A percentile compares a stretch with the other conserved stretches of the same genome.
Evolutionary conservation across 129 eudicot species (phyloP).

Genomic region (Erigeron canadensis): DNA sequence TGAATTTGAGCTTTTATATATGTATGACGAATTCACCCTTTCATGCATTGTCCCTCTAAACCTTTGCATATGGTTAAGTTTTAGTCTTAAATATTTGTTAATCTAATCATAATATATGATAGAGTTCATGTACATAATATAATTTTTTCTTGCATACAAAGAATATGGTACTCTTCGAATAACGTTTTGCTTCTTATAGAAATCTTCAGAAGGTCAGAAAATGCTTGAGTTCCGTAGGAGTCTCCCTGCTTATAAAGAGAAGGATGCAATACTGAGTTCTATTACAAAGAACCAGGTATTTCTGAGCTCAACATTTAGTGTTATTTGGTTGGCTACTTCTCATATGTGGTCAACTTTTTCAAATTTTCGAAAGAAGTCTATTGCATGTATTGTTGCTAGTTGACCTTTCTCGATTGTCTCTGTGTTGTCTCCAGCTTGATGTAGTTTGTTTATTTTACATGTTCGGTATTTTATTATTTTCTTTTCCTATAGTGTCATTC

Average conservation of each 20-base stretch:
- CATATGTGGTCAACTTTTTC: neutral
- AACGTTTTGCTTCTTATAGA: slow-evolving; percentile 39
- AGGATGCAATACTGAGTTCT: slow-evolving; percentile 65
- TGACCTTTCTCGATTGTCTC: too few species aligned
- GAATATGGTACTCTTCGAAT: slow-evolving; percentile 15
- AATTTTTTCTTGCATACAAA: neutral
- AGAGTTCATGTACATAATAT: neutral
- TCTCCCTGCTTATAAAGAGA: slow-evolving; percentile 83
- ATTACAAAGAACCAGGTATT: slow-evolving; percentile 70
- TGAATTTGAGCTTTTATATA: too few species aligned
- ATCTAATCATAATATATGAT: too few species aligned
- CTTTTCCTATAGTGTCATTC: too few species aligned
- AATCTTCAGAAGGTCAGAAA: slow-evolving; percentile 66
- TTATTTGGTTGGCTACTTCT: neutral
- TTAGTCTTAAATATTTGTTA: too few species aligned
- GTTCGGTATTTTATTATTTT: too few species aligned
- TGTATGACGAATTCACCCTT: too few species aligned
- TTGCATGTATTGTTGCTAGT: too few species aligned
- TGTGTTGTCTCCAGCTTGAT: too few species aligned
- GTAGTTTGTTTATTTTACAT: too few species aligned
- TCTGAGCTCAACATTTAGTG: neutral
- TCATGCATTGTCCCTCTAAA: too few species aligned
- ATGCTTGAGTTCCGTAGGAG: slow-evolving; percentile 67
- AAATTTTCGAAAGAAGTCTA: neutral
- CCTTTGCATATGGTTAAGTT: too few species aligned